phyloP scores from a whole-genome alignment of 352 stramenopile genomes.

The Phytophthora megakarya region DNA sequence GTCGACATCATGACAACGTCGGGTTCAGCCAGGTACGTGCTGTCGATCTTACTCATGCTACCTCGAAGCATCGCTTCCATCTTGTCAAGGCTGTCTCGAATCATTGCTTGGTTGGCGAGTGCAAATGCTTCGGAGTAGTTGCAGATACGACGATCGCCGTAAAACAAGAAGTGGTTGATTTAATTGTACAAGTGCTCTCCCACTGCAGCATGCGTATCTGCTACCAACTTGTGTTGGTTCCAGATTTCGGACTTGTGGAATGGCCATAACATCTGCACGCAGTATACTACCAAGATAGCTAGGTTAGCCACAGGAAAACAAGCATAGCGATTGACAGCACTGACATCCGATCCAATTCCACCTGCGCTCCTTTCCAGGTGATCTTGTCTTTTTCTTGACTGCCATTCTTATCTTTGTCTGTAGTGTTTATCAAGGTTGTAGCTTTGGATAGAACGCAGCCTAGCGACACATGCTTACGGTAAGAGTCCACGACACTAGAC shows the following conservation, averaged over 20 bases:
- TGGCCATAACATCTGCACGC: constrained; percentile 12
- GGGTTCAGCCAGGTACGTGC: constrained; percentile 33
- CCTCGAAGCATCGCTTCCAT: constrained; percentile 24
- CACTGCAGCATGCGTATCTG: constrained; percentile 2
- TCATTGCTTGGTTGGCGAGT: constrained; percentile 10
- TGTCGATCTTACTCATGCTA: constrained; percentile 32
- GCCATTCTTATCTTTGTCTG: constrained; percentile 9
- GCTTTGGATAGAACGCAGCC: constrained; percentile 24
- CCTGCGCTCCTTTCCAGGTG: no score
- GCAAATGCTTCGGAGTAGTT: neutral
- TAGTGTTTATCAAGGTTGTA: neutral
- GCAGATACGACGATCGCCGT: constrained; percentile 20
- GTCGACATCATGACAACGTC: constrained; percentile 37
- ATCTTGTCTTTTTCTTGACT: constrained; percentile 17
- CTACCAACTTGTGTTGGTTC: constrained; percentile 13
- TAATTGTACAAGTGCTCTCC: constrained; percentile 9
- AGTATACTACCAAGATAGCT: constrained; percentile 1
- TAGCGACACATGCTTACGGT: constrained; percentile 18
- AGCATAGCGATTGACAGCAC: constrained; percentile 8
- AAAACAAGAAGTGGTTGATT: constrained; percentile 22
- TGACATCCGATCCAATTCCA: constrained; percentile 14
- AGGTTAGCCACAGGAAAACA: neutral
- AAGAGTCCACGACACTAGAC: constrained; percentile 24
- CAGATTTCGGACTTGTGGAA: constrained; percentile 8
- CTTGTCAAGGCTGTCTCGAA: constrained; percentile 30